These are phyloP conservation scores for Tetraselmis chui DNA, from an alignment of 139 green algal genomes.

Conservation along the genomic window DNA sequence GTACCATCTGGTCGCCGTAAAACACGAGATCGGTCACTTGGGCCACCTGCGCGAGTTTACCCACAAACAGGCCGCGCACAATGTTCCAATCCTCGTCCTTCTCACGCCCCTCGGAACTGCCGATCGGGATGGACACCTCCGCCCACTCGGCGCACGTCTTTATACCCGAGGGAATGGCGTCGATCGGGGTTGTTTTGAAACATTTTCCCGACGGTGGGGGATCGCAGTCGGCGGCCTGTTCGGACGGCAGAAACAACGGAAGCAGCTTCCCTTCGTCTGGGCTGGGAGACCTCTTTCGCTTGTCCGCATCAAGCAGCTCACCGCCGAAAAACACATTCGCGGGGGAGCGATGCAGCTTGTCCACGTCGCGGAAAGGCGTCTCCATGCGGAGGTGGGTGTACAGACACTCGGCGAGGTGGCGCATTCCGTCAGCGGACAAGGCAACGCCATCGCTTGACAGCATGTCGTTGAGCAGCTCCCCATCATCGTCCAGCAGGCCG, in stretches of 20 bases:
- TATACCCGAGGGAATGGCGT: not conserved
- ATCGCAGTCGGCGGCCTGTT: not conserved
- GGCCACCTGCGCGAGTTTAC: not conserved
- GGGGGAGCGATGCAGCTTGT: not conserved
- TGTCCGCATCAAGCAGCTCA: not conserved
- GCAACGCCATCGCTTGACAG: not conserved
- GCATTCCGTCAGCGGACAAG: not conserved
- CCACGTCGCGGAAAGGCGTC: not conserved
- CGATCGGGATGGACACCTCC: not conserved
- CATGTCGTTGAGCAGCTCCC: not conserved
- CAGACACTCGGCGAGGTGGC: not conserved
- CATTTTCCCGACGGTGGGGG: not conserved
- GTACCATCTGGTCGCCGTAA: not conserved
- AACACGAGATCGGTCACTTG: not conserved
- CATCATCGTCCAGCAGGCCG: not conserved
- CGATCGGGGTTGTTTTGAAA: not conserved
- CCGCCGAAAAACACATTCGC: not conserved
- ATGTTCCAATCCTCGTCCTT: not conserved
- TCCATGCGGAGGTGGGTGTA: not conserved
- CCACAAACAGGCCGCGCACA: not conserved
- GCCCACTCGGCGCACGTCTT: not conserved
- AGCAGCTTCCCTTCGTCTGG: not conserved
- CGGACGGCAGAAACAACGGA: not conserved
- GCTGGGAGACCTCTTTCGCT: not conserved
- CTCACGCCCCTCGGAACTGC: not conserved